Conservation (phyloP, 805 yeast species). For the Starmerella bacillaris region DNA sequence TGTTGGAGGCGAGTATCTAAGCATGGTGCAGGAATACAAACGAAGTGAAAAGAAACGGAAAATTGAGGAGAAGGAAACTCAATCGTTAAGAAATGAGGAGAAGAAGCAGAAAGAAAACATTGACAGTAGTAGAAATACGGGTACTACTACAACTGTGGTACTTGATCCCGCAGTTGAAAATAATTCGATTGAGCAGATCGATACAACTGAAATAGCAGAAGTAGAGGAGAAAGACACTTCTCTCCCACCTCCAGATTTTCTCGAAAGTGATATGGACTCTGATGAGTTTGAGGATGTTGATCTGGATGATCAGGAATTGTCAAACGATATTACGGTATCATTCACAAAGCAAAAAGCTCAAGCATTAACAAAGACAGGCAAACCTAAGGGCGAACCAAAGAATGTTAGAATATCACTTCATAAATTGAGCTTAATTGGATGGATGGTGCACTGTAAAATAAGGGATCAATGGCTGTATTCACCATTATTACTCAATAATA, state of each 20-base stretch:
- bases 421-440: constrained; percentile 35
- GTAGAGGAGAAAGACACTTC: neutral
- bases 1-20: constrained; percentile 9
- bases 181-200: neutral
- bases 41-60: constrained; percentile 6
- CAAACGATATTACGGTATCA: constrained; percentile 5
- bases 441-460: constrained; percentile 48
- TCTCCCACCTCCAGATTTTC: constrained; percentile 1
- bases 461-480: constrained; percentile 64
- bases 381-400: constrained; percentile 2
- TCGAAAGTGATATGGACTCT: constrained; percentile 4
- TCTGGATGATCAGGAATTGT: constrained; percentile 7
- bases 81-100: too few species aligned
- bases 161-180: neutral
- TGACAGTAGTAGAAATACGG: too few species aligned
- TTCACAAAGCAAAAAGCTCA: constrained; percentile 4
- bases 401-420: constrained; percentile 35
- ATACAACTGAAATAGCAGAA: neutral
- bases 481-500: constrained; percentile 22
- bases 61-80: neutral
- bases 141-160: too few species aligned
- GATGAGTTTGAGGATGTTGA: constrained; percentile 18
- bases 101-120: neutral
- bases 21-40: constrained; percentile 9
- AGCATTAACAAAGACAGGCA: constrained; percentile 1